Evolutionary conservation across 169 alveolate species (phyloP), one percentile per base, ranked within the genome.

Genomic region (Ichthyophthirius multifiliis): DNA sequence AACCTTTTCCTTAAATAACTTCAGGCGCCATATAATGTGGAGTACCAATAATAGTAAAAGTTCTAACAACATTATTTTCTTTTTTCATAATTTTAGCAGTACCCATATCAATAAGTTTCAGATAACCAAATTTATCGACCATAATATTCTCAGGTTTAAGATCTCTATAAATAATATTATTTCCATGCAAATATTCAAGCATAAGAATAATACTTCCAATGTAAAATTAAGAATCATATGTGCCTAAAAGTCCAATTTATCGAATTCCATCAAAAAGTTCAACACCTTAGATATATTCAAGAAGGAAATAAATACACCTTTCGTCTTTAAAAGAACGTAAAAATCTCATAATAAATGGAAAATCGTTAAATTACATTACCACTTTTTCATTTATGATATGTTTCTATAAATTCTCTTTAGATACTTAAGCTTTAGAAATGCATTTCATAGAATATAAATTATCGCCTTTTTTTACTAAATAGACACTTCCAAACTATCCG

Each of bases 21-120:
- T 93, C 97, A 13, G 99, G 99, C 5, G 99, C 99, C 99, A 97
- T 97, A 65, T 97, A 97, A 79, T 96, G 99, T 43, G 99, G 99
- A 4, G 99, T 97, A 1, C 99, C 99, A 27, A 96, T 96, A 34
- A 96, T 93, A 27, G 99, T 96, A 79, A 92, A 97, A 6, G 98
- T 94, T 84, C 99, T 89, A 41, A 71, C 18, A 9, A 20, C 32
- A 43, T 46, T 81, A 1, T 67, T 76, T 10, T 34, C 71, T 15
- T 13, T 86, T 32, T 67, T 81, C 44, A 91, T 47, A 45, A 77
- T 83, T 83, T 97, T 97, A 23, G 99, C 99, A 81, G 99, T 96
- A 34, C 99, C 99, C 76, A 98, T 95, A 85, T 98, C 99, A 62
- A 97, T 96, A 46, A 98, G 84, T 83, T 98, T 98, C 20, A 97